A percentile compares a stretch with the other conserved stretches of the same genome.
phyloP scores from a whole-genome alignment of 768 basidiomycete genomes.

The Pleurotus cornucopiae region DNA sequence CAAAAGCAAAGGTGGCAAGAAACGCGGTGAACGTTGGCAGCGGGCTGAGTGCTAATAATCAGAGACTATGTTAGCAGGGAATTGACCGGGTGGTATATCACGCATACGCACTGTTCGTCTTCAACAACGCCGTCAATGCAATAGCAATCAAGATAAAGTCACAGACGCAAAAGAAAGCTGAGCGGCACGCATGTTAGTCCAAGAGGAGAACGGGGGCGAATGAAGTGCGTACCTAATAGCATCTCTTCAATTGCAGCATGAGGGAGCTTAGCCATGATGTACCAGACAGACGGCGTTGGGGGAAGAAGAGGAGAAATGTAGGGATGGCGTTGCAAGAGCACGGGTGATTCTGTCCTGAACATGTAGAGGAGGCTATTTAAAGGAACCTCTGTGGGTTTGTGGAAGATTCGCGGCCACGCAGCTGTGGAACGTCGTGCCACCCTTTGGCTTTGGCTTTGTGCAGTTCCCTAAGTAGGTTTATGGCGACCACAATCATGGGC shows the following conservation, averaged over 20 bases:
- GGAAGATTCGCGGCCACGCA: no score
- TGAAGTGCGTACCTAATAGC: neutral
- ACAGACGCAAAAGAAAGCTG: constrained; percentile 5
- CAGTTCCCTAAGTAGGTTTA: no score
- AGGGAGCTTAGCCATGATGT: constrained; percentile 2
- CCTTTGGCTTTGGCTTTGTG: no score
- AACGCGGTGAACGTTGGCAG: constrained; percentile 3
- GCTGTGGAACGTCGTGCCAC: no score
- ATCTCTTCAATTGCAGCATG: constrained; percentile 4
- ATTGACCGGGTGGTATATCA: neutral
- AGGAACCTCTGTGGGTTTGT: neutral
- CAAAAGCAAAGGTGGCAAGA: constrained; percentile 6
- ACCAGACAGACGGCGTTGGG: neutral
- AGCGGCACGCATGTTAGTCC: neutral
- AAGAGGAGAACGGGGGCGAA: neutral
- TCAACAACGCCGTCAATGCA: constrained; percentile 1
- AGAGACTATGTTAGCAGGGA: neutral
- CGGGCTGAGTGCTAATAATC: neutral
- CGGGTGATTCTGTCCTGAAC: no score
- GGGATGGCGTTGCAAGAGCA: no score
- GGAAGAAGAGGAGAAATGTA: no score
- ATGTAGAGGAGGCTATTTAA: neutral
- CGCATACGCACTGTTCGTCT: neutral
- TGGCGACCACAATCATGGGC: no score
- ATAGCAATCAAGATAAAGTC: constrained; percentile 1